Percentiles rank a stretch among this genome's conserved stretches.
Conservation (phyloP, 2,329 filamentous ascomycete species). For the Aspergillus costaricaensis region DNA sequence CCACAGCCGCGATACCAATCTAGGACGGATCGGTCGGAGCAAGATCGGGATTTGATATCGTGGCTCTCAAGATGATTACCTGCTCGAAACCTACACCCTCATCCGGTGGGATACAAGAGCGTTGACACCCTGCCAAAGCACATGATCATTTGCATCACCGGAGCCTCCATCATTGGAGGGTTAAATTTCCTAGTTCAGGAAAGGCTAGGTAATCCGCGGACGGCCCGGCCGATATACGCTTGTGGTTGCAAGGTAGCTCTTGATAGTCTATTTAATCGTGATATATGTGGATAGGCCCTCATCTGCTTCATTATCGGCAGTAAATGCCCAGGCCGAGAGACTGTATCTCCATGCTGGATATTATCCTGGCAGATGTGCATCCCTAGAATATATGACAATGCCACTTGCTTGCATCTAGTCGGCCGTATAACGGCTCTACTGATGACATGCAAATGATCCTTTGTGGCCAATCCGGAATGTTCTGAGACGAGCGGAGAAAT, state of each 20-base stretch:
- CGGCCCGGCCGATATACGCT: constrained; percentile 2
- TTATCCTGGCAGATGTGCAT: too few relatives aligned
- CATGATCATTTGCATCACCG: constrained; percentile 13
- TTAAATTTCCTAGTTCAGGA: constrained; percentile 10
- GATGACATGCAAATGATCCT: not conserved
- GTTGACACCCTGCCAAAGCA: not conserved
- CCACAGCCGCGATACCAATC: constrained; percentile 23
- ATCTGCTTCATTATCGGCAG: not conserved
- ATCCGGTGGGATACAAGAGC: constrained; percentile 2
- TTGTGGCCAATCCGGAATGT: not conserved
- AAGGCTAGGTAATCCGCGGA: constrained; percentile 10
- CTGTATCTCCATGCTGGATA: not conserved
- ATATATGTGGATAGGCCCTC: not conserved
- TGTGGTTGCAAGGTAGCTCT: constrained; percentile 8
- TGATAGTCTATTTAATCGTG: constrained; percentile 17
- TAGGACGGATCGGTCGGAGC: constrained; percentile 10
- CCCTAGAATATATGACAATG: too few relatives aligned
- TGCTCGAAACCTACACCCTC: constrained; percentile 2
- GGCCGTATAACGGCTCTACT: not conserved
- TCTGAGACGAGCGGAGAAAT: not conserved
- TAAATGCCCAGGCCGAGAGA: not conserved
- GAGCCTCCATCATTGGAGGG: constrained; percentile 15
- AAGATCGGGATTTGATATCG: not conserved
- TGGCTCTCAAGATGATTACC: not conserved
- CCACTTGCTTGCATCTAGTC: not conserved